Conservation (phyloP, 495 filamentous ascomycete genomes). For the Parathielavia appendiculata region DNA sequence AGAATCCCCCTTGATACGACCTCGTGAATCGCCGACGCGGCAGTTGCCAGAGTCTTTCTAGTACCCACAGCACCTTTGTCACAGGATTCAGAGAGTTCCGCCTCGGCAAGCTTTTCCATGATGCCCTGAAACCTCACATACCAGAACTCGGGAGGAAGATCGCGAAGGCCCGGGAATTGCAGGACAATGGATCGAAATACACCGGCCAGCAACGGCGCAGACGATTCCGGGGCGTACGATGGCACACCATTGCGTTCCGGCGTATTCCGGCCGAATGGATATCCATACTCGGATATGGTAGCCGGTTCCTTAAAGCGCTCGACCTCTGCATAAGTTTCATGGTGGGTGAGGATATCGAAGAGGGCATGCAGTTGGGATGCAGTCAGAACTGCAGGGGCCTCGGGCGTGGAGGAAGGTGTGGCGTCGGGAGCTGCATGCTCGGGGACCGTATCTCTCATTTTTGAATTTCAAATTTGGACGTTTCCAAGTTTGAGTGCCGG, state of each 20-base stretch:
- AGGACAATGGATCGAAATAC: constrained; percentile 54
- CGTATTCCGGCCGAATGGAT: constrained; percentile 44
- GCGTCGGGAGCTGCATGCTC: too few relatives aligned
- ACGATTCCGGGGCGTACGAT: constrained; percentile 32
- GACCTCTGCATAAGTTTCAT: constrained; percentile 59
- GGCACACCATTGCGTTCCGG: constrained; percentile 9
- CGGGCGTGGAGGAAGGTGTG: background rate
- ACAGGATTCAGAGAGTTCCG: constrained; percentile 61
- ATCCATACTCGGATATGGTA: constrained; percentile 53
- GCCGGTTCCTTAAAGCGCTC: constrained; percentile 52
- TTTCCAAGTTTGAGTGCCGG: too few relatives aligned
- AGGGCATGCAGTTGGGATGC: constrained; percentile 52
- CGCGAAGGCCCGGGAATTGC: constrained; percentile 51
- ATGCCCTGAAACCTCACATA: constrained; percentile 43
- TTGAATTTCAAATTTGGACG: too few relatives aligned
- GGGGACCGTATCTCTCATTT: background rate
- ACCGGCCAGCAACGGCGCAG: constrained; percentile 53
- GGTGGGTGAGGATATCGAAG: constrained; percentile 62
- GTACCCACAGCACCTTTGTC: constrained; percentile 61
- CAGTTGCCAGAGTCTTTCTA: constrained; percentile 61
- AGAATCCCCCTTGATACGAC: constrained; percentile 52
- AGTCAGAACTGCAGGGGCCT: constrained; percentile 30
- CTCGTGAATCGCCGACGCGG: constrained; percentile 56
- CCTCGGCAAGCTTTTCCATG: constrained; percentile 48
- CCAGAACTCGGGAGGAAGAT: constrained; percentile 57